These are phyloP conservation scores for Corylus heterophylla DNA, from an alignment of 306 rosid species.

Conservation along the genomic window DNA sequence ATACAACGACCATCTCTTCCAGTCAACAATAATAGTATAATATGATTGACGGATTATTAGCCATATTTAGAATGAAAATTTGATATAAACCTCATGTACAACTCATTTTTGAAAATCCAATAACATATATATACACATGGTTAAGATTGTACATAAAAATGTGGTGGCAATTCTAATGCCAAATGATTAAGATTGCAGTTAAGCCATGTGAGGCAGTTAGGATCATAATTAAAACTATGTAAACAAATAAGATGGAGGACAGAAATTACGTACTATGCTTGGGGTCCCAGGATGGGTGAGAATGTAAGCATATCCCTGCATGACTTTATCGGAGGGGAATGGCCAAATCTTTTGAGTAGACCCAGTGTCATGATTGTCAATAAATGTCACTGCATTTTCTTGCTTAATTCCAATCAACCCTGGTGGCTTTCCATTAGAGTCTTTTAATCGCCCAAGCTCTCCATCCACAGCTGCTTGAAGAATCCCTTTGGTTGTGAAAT, in stretches of 20 bases:
- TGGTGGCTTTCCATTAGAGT: constrained; percentile 57
- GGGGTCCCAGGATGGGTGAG: constrained; percentile 87
- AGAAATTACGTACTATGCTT: constrained; percentile 42
- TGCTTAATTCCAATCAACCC: constrained; percentile 77
- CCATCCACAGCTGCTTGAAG: constrained; percentile 60
- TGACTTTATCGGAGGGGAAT: constrained; percentile 68
- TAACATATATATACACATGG: no score
- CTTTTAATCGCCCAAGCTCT: constrained; percentile 58
- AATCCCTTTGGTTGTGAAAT: constrained; percentile 53
- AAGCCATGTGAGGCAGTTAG: no score
- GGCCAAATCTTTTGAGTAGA: constrained; percentile 64
- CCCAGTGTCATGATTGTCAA: constrained; percentile 81
- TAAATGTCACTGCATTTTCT: constrained; percentile 68
- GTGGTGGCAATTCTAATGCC: no score
- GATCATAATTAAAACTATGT: not conserved
- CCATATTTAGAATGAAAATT: not conserved
- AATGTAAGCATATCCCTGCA: constrained; percentile 77
- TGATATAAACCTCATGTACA: no score
- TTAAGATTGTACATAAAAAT: no score
- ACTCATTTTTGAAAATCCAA: no score
- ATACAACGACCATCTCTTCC: not conserved
- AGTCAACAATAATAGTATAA: not conserved
- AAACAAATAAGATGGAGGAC: not conserved
- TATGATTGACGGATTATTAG: not conserved
- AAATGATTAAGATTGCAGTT: no score